Evolutionary conservation across 495 filamentous ascomycete genomes (phyloP).

Genomic region (Barbatosphaeria neglecta): DNA sequence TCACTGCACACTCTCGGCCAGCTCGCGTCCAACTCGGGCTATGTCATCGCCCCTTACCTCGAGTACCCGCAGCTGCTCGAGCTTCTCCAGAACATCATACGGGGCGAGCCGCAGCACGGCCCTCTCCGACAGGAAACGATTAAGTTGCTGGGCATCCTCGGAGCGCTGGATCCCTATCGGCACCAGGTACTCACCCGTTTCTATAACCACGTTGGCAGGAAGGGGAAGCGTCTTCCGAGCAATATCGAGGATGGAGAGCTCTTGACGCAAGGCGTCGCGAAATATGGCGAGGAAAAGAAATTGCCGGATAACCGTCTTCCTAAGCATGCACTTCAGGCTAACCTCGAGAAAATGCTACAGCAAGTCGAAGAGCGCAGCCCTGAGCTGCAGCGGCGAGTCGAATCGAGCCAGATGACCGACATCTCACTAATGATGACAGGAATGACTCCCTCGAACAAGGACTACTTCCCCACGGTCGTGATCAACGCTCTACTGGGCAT

Average conservation of each 20-base stretch:
- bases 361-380: constrained; percentile 53
- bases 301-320: neutral
- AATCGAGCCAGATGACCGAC: constrained; percentile 64
- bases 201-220: too few species aligned
- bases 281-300: neutral
- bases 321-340: constrained; percentile 15
- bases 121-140: constrained; percentile 85
- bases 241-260: neutral
- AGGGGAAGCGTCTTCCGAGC: neutral
- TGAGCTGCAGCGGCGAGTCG: constrained; percentile 47
- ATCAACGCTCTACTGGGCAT: constrained; percentile 90
- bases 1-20: constrained; percentile 86
- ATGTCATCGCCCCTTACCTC: constrained; percentile 92
- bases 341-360: constrained; percentile 13
- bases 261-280: neutral
- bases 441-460: constrained; percentile 90
- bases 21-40: constrained; percentile 85
- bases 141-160: constrained; percentile 90
- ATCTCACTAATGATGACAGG: constrained; percentile 96
- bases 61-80: constrained; percentile 89
- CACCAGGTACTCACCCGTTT: constrained; percentile 51
- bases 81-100: constrained; percentile 85
- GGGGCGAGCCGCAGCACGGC: constrained; percentile 69
- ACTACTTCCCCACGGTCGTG: constrained; percentile 96
- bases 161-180: constrained; percentile 90